Percentiles rank a stretch among this genome's conserved stretches.
phyloP scores from a whole-genome alignment of 768 basidiomycete species.

The Pleurotus platypus region DNA sequence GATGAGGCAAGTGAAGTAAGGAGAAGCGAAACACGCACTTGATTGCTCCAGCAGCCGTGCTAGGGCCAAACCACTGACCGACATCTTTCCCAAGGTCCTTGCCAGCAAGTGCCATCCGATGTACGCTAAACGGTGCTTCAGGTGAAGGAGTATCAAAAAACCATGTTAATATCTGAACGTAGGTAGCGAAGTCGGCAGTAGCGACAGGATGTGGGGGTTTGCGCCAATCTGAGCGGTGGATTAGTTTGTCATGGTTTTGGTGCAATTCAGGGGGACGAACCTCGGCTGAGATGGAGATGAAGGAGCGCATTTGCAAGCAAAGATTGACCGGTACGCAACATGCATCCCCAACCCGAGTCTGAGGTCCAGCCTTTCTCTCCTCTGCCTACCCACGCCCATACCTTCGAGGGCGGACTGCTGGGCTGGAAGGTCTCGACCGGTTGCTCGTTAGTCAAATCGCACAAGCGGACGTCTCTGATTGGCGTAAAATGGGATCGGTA shows the following conservation, averaged over 20 bases:
- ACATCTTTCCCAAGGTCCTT: conserved; percentile 94
- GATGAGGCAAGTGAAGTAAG: background rate
- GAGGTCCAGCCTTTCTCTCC: conserved; percentile 80
- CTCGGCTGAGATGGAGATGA: conserved; percentile 62
- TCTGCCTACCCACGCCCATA: conserved; percentile 61
- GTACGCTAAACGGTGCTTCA: conserved; percentile 88
- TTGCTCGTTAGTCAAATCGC: conserved; percentile 25
- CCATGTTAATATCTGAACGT: conserved; percentile 91
- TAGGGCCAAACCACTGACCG: conserved; percentile 98
- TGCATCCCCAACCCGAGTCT: conserved; percentile 90
- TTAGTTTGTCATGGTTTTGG: too few species aligned
- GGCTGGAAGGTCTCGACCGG: conserved; percentile 13
- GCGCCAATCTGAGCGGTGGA: conserved; percentile 48
- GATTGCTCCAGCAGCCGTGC: conserved; percentile 95
- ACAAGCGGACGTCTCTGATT: conserved; percentile 59
- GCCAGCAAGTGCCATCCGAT: conserved; percentile 92
- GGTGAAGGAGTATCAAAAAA: conserved; percentile 89
- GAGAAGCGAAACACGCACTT: conserved; percentile 45
- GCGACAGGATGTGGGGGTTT: conserved; percentile 58
- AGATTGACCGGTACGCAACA: conserved; percentile 85
- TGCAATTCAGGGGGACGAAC: conserved; percentile 20
- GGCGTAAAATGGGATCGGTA: conserved; percentile 87
- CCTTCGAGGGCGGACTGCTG: conserved; percentile 31
- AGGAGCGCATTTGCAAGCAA: conserved; percentile 79
- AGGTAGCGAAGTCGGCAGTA: conserved; percentile 73